Conservation (phyloP, 164 flowering plant genomes). For the Warburgia ugandensis region DNA sequence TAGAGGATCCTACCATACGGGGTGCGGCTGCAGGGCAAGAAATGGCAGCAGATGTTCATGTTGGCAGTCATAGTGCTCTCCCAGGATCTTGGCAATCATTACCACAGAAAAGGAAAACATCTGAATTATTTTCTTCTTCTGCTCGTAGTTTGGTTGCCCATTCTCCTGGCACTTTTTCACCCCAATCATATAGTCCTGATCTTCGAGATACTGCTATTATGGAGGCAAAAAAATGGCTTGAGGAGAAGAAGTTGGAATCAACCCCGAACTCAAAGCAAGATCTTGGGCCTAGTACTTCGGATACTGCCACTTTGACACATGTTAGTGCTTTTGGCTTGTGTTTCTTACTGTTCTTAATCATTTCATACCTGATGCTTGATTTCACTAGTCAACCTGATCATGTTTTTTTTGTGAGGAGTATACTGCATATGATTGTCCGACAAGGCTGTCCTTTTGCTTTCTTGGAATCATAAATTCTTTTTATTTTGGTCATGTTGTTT, state of each 20-base stretch:
- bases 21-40: conserved; percentile 15
- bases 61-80: conserved; percentile 14
- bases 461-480: too few relatives aligned
- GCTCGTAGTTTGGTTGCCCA: conserved; percentile 8
- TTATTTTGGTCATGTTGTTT: too few relatives aligned
- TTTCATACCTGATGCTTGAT: not conserved
- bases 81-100: conserved; percentile 6
- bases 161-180: conserved; percentile 15
- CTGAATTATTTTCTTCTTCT: conserved; percentile 4
- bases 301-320: conserved; percentile 19
- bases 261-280: conserved; percentile 30
- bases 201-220: conserved; percentile 35
- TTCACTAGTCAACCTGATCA: not conserved
- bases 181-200: conserved; percentile 19
- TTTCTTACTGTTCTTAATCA: not conserved
- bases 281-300: conserved; percentile 21
- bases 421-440: too few relatives aligned
- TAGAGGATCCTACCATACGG: conserved; percentile 18
- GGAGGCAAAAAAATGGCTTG: conserved; percentile 74
- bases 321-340: conserved; percentile 31
- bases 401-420: not conserved
- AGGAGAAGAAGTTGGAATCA: conserved; percentile 53
- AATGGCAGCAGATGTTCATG: conserved; percentile 13
- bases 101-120: conserved; percentile 5
- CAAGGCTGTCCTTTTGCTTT: too few relatives aligned